These are phyloP conservation scores for Chaetoscypha palmicola DNA, from an alignment of 2,329 filamentous ascomycete genomes.

Conservation along the genomic window DNA sequence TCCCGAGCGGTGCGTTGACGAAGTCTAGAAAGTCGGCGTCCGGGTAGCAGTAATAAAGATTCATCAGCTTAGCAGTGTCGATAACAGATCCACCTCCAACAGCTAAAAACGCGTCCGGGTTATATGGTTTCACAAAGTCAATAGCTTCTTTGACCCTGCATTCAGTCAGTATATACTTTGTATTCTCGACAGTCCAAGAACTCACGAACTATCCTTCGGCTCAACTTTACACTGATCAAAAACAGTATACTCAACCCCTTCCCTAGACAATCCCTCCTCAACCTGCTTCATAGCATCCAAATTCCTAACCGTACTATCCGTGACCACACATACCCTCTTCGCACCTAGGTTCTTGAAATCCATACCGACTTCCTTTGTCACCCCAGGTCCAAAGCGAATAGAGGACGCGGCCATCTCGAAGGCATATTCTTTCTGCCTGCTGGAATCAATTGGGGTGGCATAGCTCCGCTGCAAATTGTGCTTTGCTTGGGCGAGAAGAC, in stretches of 20 bases:
- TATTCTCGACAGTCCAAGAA: not conserved
- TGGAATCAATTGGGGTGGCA: conserved; percentile 69
- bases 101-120: conserved; percentile 83
- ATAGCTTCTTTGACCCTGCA: conserved; percentile 80
- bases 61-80: conserved; percentile 98
- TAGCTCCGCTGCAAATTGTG: conserved; percentile 43
- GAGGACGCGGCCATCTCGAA: conserved; percentile 97
- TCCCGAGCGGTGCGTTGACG: conserved; percentile 89
- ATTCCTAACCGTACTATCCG: conserved; percentile 73
- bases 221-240: conserved; percentile 78
- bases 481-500: conserved; percentile 37
- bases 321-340: conserved; percentile 85
- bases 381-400: conserved; percentile 88
- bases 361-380: conserved; percentile 96
- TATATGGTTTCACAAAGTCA: conserved; percentile 70
- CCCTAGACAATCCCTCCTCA: conserved; percentile 66
- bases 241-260: conserved; percentile 74
- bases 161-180: not conserved
- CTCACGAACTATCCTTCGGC: conserved; percentile 88
- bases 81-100: conserved; percentile 94
- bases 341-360: conserved; percentile 88
- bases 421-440: conserved; percentile 85
- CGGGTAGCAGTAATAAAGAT: conserved; percentile 84
- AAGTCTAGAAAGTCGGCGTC: conserved; percentile 96
- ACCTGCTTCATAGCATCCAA: conserved; percentile 88